Conservation (phyloP, 1,284 basidiomycete species). For the Cutaneotrichosporon dermatis region DNA sequence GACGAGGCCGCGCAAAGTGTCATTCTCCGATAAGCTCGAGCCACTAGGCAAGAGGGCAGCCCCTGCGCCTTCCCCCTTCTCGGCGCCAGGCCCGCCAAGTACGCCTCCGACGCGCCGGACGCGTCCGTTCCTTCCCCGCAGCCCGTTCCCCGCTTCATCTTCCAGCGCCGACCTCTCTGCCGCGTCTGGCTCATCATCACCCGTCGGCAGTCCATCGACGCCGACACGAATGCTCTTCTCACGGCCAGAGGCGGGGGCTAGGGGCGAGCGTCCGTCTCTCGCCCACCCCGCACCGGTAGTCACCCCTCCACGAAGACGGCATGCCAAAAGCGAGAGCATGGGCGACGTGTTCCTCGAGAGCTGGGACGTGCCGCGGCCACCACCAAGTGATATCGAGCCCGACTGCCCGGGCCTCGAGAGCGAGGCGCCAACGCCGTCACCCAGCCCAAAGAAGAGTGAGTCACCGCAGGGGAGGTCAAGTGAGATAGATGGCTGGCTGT, state of each 20-base stretch:
- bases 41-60: background rate
- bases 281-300: background rate
- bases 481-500: background rate
- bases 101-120: background rate
- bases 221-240: background rate
- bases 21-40: slow-evolving; percentile 1
- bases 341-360: background rate
- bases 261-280: too few species aligned
- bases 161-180: background rate
- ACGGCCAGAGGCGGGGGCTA: too few species aligned
- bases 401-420: slow-evolving; percentile 2
- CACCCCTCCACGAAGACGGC: background rate
- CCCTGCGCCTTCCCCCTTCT: too few species aligned
- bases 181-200: background rate
- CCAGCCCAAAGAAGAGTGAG: background rate
- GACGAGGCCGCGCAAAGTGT: slow-evolving; percentile 9
- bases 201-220: background rate
- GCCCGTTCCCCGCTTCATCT: background rate
- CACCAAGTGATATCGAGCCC: background rate
- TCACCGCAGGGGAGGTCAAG: background rate
- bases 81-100: background rate
- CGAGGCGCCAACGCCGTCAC: background rate
- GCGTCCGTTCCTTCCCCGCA: slow-evolving; percentile 1
- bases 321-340: background rate
- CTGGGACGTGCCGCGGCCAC: background rate